Conservation (phyloP, 2,329 filamentous ascomycete genomes). For the Endocalyx cinctus region DNA sequence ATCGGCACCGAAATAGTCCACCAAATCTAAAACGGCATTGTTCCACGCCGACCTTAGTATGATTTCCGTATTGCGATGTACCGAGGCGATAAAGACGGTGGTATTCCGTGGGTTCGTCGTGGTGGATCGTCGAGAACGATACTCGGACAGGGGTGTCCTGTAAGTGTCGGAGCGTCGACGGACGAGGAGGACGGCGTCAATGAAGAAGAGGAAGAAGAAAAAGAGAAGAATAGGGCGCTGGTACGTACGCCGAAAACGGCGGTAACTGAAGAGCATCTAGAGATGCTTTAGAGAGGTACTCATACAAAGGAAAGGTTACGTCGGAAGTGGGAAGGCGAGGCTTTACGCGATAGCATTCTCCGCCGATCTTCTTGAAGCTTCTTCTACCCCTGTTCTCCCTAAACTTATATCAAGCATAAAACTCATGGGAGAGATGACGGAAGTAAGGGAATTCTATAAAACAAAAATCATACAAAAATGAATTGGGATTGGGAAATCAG, state of each 20-base stretch:
- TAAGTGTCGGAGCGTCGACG: slow-evolving; percentile 25
- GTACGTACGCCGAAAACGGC: slow-evolving; percentile 30
- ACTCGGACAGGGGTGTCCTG: slow-evolving; percentile 18
- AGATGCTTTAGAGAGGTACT: slow-evolving; percentile 6
- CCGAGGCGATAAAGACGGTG: slow-evolving; percentile 59
- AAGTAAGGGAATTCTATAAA: too few relatives aligned
- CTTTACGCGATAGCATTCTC: too few relatives aligned
- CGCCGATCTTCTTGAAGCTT: too few relatives aligned
- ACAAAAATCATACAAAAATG: too few relatives aligned
- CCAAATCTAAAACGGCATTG: slow-evolving; percentile 50
- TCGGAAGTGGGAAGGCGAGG: too few relatives aligned
- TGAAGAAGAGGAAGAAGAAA: slow-evolving; percentile 26
- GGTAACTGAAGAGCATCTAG: slow-evolving; percentile 31
- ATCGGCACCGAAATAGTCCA: slow-evolving; percentile 50
- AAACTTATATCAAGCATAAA: too few relatives aligned
- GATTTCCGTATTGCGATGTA: slow-evolving; percentile 62
- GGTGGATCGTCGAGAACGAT: slow-evolving; percentile 14
- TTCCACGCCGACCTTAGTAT: slow-evolving; percentile 59
- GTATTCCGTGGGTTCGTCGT: slow-evolving; percentile 19
- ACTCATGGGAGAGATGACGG: too few relatives aligned
- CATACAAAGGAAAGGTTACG: too few relatives aligned
- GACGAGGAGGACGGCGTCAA: slow-evolving; percentile 30
- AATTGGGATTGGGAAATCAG: too few relatives aligned
- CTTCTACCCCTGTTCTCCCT: too few relatives aligned
- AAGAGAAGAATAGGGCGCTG: slow-evolving; percentile 28